phyloP scores from a whole-genome alignment of 768 basidiomycete genomes.

The Tephrocybe sp. region DNA sequence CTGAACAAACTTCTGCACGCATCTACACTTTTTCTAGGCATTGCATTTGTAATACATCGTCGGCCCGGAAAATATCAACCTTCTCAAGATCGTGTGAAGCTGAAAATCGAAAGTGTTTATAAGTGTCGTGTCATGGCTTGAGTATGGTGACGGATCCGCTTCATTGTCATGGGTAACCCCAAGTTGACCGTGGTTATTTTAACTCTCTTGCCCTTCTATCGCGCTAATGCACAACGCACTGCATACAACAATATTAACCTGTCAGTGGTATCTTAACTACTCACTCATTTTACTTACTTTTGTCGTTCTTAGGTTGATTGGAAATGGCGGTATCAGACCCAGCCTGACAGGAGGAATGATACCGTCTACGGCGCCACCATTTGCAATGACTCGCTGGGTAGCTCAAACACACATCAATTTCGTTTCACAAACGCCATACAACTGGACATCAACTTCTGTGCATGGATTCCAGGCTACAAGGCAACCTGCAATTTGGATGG shows the following conservation, averaged over 20 bases:
- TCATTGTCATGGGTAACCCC: background rate
- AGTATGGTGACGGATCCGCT: background rate
- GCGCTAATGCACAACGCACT: slow-evolving; percentile 10
- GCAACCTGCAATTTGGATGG: slow-evolving; percentile 91
- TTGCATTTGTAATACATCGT: too few relatives aligned
- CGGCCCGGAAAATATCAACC: background rate
- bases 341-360: slow-evolving; percentile 78
- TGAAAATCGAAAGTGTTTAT: background rate
- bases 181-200: background rate
- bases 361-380: slow-evolving; percentile 71
- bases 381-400: slow-evolving; percentile 86
- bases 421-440: slow-evolving; percentile 70
- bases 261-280: slow-evolving; percentile 15
- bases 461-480: slow-evolving; percentile 80
- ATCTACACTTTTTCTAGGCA: too few relatives aligned
- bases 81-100: background rate
- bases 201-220: background rate
- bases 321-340: slow-evolving; percentile 69
- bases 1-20: too few relatives aligned
- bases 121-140: background rate
- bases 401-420: slow-evolving; percentile 78
- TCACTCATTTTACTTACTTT: background rate
- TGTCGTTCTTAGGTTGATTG: slow-evolving; percentile 45
- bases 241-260: slow-evolving; percentile 30
- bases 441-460: slow-evolving; percentile 51